These are phyloP conservation scores for Ophiostoma himal-ulmi DNA, from an alignment of 2,329 filamentous ascomycete species.

Conservation along the genomic window DNA sequence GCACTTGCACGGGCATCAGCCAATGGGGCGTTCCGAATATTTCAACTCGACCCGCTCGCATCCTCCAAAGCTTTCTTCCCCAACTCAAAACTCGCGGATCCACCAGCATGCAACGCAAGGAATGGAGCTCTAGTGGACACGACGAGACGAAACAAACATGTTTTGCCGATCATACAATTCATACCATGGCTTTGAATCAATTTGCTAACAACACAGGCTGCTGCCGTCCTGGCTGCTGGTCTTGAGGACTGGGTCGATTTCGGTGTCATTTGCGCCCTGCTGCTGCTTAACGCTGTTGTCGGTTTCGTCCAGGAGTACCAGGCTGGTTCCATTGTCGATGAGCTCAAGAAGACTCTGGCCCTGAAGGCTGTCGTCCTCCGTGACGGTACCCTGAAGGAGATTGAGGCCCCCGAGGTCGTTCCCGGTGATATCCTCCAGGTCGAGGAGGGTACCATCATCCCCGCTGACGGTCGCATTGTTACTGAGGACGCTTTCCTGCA, in stretches of 20 bases:
- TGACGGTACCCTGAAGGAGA: conserved; percentile 69
- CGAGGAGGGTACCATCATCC: conserved; percentile 88
- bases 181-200: not conserved
- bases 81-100: conserved; percentile 12
- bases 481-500: conserved; percentile 80
- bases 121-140: not conserved
- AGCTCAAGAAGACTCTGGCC: conserved; percentile 72
- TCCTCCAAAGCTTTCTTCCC: conserved; percentile 1
- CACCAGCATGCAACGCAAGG: conserved; percentile 12
- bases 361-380: conserved; percentile 83
- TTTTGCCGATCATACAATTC: conserved; percentile 24
- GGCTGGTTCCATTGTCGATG: conserved; percentile 83
- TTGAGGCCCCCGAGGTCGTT: conserved; percentile 78
- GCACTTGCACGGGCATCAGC: conserved; percentile 14
- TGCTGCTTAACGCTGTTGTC: conserved; percentile 77
- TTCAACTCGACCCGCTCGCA: not conserved
- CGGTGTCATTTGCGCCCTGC: conserved; percentile 73
- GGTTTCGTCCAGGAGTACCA: conserved; percentile 88
- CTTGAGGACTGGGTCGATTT: conserved; percentile 89
- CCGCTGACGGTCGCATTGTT: conserved; percentile 79
- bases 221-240: conserved; percentile 74
- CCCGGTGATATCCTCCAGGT: conserved; percentile 86
- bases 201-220: conserved; percentile 44
- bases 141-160: conserved; percentile 15
- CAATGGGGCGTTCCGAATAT: conserved; percentile 16